Base-by-base conservation (phyloP, 2,329 filamentous ascomycete species). In the Exserohilum turcica region DNA sequence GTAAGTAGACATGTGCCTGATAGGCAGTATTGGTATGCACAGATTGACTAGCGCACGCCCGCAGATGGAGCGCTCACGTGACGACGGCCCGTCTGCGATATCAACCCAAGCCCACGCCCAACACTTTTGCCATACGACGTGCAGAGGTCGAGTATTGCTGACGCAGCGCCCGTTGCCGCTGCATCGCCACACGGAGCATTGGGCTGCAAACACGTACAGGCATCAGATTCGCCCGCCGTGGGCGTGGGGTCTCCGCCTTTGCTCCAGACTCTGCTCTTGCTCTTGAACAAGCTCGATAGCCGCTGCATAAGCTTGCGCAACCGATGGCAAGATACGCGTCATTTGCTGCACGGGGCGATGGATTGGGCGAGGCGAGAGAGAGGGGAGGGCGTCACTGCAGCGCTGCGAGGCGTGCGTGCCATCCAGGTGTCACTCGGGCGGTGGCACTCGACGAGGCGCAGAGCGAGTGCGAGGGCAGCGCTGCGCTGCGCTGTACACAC, bases 171-270 rank as follows among this genome's bases (percentile, higher is more conserved):
- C 7, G 4, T 24, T 29, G n/a, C 28, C 21, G 43, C 21, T 28
- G 56, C 53, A 63, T 60, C 55, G 53, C 49, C 39, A 32, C 39
- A 45, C 28, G 21, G 43, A 52, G 57, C 57, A 61, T 38, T 65
- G 45, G 66, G 57, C 48, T 52, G 50, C 56, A 60, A 61, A 68
- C 70, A 73, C 70, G 70, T 72, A 71, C 58, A 48, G 42, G 21
- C 36, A 49, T 52, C 43, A 60, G 57, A 71, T 67, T 71, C 68
- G 68, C 58, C 44, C 39, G 19, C 16, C 18, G 43, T n/a, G 35
- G 21, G 4, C 21, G n/a, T 48, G 44, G 24, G 15, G n/a, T 15
- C 28, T 33, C 15, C 18, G 15, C 36, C n/a, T 12, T 46, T 28
- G 19, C 21, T 40, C 29, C 18, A 36, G 3, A 15, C 18, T 43